Evolutionary conservation across 116 monocot species (phyloP), one percentile per base, ranked within the genome.

Genomic region (Dioscorea cayenensis): DNA sequence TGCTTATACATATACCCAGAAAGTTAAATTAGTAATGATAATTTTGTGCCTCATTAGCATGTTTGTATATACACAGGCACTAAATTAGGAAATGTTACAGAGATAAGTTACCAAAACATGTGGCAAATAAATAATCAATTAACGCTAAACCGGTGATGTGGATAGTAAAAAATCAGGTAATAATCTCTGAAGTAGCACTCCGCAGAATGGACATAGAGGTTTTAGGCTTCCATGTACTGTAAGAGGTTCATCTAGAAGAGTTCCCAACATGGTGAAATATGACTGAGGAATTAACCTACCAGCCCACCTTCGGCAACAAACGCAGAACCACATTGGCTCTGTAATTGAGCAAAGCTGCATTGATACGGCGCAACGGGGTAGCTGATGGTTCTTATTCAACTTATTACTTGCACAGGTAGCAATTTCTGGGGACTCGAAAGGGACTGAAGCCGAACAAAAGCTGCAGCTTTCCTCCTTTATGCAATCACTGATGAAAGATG

Each of bases 191-290:
- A 88, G 35, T 64, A 91, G 20, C 62, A 94, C 81, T 52, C 94
- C 94, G 72, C 91, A 94, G 21, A 88, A 94, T 1, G 84, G 84
- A 43, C 94, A 94, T 58, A 75, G 73, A 2, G 94, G 80, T 51
- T 13, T 21, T 17, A 5, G 63, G 32, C 23, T 49, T 64, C 36
- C 67, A 48, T 28, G 63, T 28, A 32, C 23, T 58, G 11, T 28
- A 60, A 4, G 22, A 70, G 67, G 14, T 19, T 59, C 59, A 19
- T 21, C 29, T 36, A 75, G 72, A 3, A 4, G 4, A 64, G 84
- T 78, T 18, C 66, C 38, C 0, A 72, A 32, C 72, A 80, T 70
- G 27, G 68, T 73, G 74, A 96, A 96, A 66, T 88, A 92, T 21
- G 79, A 27, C 23, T 36, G 52, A 51, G 96, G 90, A 23, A 70